These are phyloP conservation scores for Cichorium intybus DNA, from an alignment of 140 eudicot genomes.

Conservation along the genomic window DNA sequence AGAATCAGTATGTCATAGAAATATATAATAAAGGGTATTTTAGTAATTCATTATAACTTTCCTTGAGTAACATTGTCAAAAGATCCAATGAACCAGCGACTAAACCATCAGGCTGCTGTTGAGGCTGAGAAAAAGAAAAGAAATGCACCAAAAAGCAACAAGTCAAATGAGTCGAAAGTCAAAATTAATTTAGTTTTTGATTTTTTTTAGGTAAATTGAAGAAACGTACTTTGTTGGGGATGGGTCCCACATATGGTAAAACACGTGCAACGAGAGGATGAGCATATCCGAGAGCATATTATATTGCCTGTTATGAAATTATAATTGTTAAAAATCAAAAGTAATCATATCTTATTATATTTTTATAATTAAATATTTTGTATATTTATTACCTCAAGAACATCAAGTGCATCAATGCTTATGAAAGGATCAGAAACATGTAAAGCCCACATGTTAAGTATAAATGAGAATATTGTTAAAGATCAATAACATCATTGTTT, in stretches of 20 bases:
- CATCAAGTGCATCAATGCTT: too few relatives aligned
- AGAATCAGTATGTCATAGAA: slow-evolving; percentile 8
- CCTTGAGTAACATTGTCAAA: too few relatives aligned
- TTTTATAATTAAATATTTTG: too few relatives aligned
- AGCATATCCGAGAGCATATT: slow-evolving; percentile 87
- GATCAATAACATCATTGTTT: slow-evolving; percentile 57
- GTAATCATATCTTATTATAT: too few relatives aligned
- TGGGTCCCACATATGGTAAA: slow-evolving; percentile 75
- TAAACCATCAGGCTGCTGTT: too few relatives aligned
- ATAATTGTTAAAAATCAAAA: too few relatives aligned
- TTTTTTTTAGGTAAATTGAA: slow-evolving; percentile 5
- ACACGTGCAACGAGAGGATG: slow-evolving; percentile 82
- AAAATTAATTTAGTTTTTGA: slow-evolving; percentile 1
- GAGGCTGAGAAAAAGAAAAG: too few relatives aligned
- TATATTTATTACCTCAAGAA: too few relatives aligned
- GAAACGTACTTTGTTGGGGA: slow-evolving; percentile 62
- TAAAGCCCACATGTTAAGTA: slow-evolving; percentile 49
- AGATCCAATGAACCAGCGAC: too few relatives aligned
- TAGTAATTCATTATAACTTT: slow-evolving; percentile 10
- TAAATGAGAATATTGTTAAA: slow-evolving; percentile 14
- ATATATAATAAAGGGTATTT: not conserved
- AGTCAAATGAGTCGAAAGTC: not conserved
- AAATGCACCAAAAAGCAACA: slow-evolving; percentile 27
- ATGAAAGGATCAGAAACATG: too few relatives aligned
- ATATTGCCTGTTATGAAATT: too few relatives aligned